Conservation (phyloP, 345 rosid genomes). For the Gynandropsis gynandra region DNA sequence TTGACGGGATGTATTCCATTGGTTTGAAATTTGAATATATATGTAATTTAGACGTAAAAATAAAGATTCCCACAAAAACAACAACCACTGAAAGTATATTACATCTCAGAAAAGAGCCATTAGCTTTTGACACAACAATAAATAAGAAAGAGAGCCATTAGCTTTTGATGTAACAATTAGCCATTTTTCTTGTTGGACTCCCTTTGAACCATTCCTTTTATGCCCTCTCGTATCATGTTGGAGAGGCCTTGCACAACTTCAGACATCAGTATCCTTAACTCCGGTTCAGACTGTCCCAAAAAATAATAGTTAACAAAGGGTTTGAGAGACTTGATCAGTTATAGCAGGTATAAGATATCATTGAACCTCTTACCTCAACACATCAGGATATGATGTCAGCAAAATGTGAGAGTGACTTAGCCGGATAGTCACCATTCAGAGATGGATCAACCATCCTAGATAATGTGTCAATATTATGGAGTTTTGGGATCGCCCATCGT, state of each 20-base stretch:
- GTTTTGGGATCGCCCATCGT: slow-evolving; percentile 95
- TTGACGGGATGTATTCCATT: too few relatives aligned
- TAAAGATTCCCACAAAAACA: too few relatives aligned
- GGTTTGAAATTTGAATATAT: too few relatives aligned
- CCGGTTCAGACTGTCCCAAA: slow-evolving; percentile 63
- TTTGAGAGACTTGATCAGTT: slow-evolving; percentile 10
- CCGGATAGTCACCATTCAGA: slow-evolving; percentile 65
- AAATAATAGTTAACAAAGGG: neutral
- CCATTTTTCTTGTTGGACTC: too few relatives aligned
- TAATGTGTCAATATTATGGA: slow-evolving; percentile 84
- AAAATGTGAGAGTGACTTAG: slow-evolving; percentile 84
- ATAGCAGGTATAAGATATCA: neutral
- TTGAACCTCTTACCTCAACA: slow-evolving; percentile 91
- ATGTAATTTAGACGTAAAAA: too few relatives aligned
- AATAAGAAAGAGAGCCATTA: too few relatives aligned
- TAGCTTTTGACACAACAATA: too few relatives aligned
- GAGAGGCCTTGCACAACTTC: slow-evolving; percentile 89
- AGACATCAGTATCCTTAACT: slow-evolving; percentile 82
- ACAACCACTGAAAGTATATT: too few relatives aligned
- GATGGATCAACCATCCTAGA: slow-evolving; percentile 94
- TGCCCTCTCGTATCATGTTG: slow-evolving; percentile 77
- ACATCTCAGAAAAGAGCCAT: slow-evolving; percentile 48
- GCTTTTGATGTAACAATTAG: too few relatives aligned
- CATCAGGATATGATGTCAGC: slow-evolving; percentile 92
- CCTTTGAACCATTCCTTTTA: too few relatives aligned